These are phyloP conservation scores for Pisolithus orientalis DNA, from an alignment of 768 basidiomycete genomes.

Conservation along the genomic window DNA sequence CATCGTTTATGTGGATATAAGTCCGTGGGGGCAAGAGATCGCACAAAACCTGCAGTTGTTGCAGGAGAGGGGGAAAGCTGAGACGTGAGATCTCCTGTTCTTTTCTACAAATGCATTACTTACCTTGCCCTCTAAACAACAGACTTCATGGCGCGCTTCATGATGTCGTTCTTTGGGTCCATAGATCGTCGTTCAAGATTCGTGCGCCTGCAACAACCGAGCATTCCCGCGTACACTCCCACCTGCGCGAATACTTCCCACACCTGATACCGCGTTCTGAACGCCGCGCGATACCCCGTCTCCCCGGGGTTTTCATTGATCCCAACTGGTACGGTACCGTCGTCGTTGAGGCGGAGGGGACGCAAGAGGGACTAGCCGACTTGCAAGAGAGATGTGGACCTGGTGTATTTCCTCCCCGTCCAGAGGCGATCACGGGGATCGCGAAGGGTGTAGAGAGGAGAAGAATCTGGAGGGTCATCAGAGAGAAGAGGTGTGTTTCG, in stretches of 20 bases:
- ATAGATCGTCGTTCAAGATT: constrained; percentile 72
- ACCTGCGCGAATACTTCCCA: constrained; percentile 18
- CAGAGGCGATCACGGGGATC: constrained; percentile 30
- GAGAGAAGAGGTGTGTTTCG: constrained; percentile 65
- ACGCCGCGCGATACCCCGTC: constrained; percentile 47
- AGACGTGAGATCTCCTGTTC: constrained; percentile 58
- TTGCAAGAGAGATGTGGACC: constrained; percentile 68
- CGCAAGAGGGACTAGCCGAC: constrained; percentile 78
- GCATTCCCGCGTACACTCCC: constrained; percentile 21
- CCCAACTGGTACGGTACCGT: constrained; percentile 80
- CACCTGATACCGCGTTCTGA: constrained; percentile 16
- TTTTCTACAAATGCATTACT: constrained; percentile 1
- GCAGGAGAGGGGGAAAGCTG: constrained; percentile 70
- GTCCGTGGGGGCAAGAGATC: constrained; percentile 76
- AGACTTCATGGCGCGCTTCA: constrained; percentile 78
- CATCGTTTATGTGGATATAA: constrained; percentile 66
- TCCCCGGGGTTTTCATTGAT: constrained; percentile 56
- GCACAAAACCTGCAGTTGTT: constrained; percentile 66
- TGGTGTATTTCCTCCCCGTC: constrained; percentile 58
- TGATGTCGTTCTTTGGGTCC: constrained; percentile 81
- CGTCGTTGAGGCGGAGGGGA: constrained; percentile 81
- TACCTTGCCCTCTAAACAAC: constrained; percentile 3
- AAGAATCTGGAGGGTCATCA: constrained; percentile 64
- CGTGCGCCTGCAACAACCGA: constrained; percentile 39
- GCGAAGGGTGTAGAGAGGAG: constrained; percentile 33